Evolutionary conservation across 768 basidiomycete genomes (phyloP).

Genomic region (Suillus sp.): DNA sequence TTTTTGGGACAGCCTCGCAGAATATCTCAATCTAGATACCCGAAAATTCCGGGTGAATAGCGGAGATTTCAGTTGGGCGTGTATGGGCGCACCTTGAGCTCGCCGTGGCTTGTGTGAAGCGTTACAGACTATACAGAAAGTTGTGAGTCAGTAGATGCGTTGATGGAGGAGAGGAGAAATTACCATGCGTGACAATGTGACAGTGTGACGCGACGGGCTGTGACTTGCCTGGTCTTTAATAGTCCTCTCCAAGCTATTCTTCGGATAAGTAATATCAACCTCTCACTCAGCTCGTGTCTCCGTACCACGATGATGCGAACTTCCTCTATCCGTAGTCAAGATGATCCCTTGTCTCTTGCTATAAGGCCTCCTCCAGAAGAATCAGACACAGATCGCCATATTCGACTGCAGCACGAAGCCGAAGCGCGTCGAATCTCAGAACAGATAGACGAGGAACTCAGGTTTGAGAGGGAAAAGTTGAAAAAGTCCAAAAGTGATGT

Average conservation of each 20-base stretch:
- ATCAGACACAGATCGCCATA: slow-evolving; percentile 61
- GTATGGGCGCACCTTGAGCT: slow-evolving; percentile 72
- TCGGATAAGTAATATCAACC: slow-evolving; percentile 15
- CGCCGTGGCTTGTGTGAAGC: slow-evolving; percentile 90
- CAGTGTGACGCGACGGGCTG: slow-evolving; percentile 23
- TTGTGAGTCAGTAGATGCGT: slow-evolving; percentile 21
- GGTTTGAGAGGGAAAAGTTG: slow-evolving; percentile 64
- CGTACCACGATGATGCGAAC: slow-evolving; percentile 58
- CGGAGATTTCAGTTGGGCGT: background rate
- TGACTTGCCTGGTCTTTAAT: slow-evolving; percentile 27
- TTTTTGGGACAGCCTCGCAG: slow-evolving; percentile 94
- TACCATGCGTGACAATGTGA: slow-evolving; percentile 26
- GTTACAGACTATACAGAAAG: slow-evolving; percentile 75
- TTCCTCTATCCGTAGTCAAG: slow-evolving; percentile 71
- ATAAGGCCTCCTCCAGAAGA: slow-evolving; percentile 67
- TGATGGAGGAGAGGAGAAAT: slow-evolving; percentile 24
- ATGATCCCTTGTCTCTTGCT: slow-evolving; percentile 73
- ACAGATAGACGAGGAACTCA: slow-evolving; percentile 79
- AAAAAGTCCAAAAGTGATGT: slow-evolving; percentile 74
- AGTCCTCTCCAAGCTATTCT: background rate
- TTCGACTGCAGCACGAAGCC: slow-evolving; percentile 64
- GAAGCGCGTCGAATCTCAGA: slow-evolving; percentile 79
- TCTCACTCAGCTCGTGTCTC: slow-evolving; percentile 29
- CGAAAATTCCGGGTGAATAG: slow-evolving; percentile 5
- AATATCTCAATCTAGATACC: slow-evolving; percentile 86